Conservation (phyloP, 2,329 filamentous ascomycete genomes). For the Ciborinia camelliae region DNA sequence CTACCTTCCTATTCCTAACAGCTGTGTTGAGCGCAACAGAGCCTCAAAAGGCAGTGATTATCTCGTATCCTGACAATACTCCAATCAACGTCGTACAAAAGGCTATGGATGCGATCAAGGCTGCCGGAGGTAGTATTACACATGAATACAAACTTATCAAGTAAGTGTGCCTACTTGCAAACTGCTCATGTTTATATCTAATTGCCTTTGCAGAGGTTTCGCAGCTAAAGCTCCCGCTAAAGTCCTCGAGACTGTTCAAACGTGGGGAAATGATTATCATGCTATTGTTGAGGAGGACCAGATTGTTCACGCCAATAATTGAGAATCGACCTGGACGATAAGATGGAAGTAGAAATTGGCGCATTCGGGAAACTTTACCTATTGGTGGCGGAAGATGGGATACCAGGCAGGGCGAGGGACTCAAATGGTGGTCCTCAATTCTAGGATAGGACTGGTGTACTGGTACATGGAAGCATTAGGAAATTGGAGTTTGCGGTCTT, state of each 20-base stretch:
- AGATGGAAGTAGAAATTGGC: constrained; percentile 5
- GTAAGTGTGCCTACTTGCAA: constrained; percentile 45
- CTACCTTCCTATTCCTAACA: constrained; percentile 55
- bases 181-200: constrained; percentile 12
- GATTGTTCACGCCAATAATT: constrained; percentile 45
- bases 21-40: constrained; percentile 56
- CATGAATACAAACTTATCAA: constrained; percentile 69
- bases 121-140: constrained; percentile 72
- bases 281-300: constrained; percentile 75
- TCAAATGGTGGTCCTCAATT: not conserved
- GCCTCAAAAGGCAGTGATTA: constrained; percentile 67
- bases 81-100: constrained; percentile 64
- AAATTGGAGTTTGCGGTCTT: not conserved
- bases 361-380: not conserved
- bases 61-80: constrained; percentile 68
- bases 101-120: constrained; percentile 67
- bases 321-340: constrained; percentile 15
- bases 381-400: not conserved
- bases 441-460: not conserved
- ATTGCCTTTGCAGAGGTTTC: constrained; percentile 59
- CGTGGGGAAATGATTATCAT: constrained; percentile 57
- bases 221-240: constrained; percentile 69
- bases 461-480: not conserved
- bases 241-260: constrained; percentile 64
- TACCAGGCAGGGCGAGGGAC: not conserved